These are phyloP conservation scores for Endothia cerciana DNA, from an alignment of 2,329 filamentous ascomycete genomes.

Conservation along the genomic window DNA sequence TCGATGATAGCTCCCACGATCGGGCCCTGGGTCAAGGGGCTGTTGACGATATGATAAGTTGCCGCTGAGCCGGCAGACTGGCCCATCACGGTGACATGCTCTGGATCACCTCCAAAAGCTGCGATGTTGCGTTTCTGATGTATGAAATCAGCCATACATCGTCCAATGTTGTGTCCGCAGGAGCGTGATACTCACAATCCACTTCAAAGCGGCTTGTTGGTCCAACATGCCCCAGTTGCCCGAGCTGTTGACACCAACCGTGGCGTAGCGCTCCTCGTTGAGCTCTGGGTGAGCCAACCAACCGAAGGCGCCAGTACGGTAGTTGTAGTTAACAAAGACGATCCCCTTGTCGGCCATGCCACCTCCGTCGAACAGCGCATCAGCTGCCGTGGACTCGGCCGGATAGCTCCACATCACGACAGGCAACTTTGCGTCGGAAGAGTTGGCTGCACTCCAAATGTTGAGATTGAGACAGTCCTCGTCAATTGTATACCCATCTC, in stretches of 20 bases:
- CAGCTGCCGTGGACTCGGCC: neutral
- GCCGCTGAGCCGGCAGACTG: slow-evolving; percentile 23
- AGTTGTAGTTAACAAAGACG: slow-evolving; percentile 62
- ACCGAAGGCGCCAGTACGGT: slow-evolving; percentile 68
- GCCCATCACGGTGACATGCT: slow-evolving; percentile 27
- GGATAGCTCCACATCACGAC: slow-evolving; percentile 54
- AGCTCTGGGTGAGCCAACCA: slow-evolving; percentile 40
- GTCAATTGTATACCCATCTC: slow-evolving; percentile 30
- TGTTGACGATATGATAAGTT: slow-evolving; percentile 12
- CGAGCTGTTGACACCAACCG: slow-evolving; percentile 33
- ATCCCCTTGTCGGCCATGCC: slow-evolving; percentile 60
- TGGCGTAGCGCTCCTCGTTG: slow-evolving; percentile 26
- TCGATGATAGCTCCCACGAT: slow-evolving; percentile 35
- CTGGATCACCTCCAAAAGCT: slow-evolving; percentile 32
- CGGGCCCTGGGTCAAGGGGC: slow-evolving; percentile 33
- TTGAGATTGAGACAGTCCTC: slow-evolving; percentile 60
- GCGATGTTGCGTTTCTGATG: slow-evolving; percentile 26
- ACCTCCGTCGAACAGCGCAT: slow-evolving; percentile 55
- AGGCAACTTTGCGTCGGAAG: slow-evolving; percentile 41
- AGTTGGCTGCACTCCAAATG: slow-evolving; percentile 44
- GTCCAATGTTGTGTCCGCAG: too few species aligned
- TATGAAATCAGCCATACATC: neutral
- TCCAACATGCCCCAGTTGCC: slow-evolving; percentile 56
- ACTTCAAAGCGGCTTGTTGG: slow-evolving; percentile 40
- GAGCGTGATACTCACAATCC: slow-evolving; percentile 21